Evolutionary conservation across 495 filamentous ascomycete genomes (phyloP).

Genomic region (Penicillium bovifimosum): DNA sequence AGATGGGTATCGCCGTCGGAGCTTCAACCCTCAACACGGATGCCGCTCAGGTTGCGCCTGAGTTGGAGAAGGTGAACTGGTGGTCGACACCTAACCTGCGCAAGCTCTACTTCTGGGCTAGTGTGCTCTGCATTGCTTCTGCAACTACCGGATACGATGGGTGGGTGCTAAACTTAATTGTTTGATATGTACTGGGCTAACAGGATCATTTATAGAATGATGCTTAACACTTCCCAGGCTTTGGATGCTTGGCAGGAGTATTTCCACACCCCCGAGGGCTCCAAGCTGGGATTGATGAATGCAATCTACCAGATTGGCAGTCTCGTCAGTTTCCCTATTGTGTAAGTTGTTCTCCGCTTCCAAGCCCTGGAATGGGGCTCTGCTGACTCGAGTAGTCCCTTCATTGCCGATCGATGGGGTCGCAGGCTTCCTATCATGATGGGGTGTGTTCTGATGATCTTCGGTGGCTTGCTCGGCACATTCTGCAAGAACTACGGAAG

Average conservation of each 20-base stretch:
- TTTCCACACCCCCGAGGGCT: constrained; percentile 41
- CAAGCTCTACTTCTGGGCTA: constrained; percentile 51
- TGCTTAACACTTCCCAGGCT: constrained; percentile 29
- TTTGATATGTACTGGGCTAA: not conserved
- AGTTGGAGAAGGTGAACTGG: constrained; percentile 57
- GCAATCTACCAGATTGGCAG: constrained; percentile 62
- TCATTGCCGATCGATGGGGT: constrained; percentile 54
- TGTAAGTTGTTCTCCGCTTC: constrained; percentile 34
- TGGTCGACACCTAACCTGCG: constrained; percentile 53
- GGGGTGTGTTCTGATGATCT: constrained; percentile 57
- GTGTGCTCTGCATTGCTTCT: constrained; percentile 56
- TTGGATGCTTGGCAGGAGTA: constrained; percentile 20
- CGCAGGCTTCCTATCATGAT: constrained; percentile 53
- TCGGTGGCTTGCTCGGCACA: constrained; percentile 51
- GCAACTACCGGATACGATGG: constrained; percentile 63
- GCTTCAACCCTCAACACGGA: constrained; percentile 11
- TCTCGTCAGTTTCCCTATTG: constrained; percentile 55
- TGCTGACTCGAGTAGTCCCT: constrained; percentile 25
- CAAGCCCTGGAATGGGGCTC: not conserved
- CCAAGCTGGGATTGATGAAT: constrained; percentile 54
- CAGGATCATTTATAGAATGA: constrained; percentile 8
- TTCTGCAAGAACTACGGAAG: constrained; percentile 41
- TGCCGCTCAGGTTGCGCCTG: constrained; percentile 45
- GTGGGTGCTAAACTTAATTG: constrained; percentile 12
- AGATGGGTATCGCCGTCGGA: constrained; percentile 13